These are phyloP conservation scores for Chlamydomonas reinhardtii DNA, from an alignment of 163 green algal species.

Conservation along the genomic window DNA sequence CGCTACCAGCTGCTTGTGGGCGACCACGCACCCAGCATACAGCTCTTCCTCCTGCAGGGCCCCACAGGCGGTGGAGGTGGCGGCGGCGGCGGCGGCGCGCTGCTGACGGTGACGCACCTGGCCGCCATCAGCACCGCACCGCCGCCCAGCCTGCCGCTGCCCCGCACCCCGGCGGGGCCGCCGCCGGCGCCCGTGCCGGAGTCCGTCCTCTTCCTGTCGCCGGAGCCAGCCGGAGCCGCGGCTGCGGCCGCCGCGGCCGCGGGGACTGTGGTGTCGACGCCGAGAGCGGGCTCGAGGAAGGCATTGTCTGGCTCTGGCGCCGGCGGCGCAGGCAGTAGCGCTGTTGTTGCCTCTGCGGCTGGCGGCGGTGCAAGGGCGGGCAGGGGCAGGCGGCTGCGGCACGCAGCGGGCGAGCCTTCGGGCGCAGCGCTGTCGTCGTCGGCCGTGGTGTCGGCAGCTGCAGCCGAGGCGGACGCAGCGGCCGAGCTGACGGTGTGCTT, in stretches of 20 bases:
- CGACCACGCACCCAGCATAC: slow-evolving; percentile 20
- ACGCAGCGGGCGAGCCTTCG: too few species aligned
- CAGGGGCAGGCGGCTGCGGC: too few species aligned
- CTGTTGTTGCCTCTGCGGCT: background rate
- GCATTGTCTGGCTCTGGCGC: too few species aligned
- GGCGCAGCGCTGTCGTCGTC: too few species aligned
- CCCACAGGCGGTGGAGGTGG: too few species aligned
- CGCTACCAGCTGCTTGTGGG: slow-evolving; percentile 30
- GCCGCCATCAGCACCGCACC: slow-evolving; percentile 1
- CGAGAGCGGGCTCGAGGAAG: too few species aligned
- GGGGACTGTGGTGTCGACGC: background rate
- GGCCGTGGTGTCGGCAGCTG: too few species aligned
- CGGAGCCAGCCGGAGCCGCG: background rate
- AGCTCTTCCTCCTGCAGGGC: slow-evolving; percentile 30
- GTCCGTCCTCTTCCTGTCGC: slow-evolving; percentile 2
- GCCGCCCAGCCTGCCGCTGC: background rate
- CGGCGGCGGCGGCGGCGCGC: too few species aligned
- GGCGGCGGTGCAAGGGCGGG: too few species aligned
- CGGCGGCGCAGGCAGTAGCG: background rate
- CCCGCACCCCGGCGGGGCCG: background rate
- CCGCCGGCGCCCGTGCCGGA: slow-evolving; percentile 12
- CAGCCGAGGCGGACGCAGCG: background rate
- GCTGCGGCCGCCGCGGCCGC: background rate
- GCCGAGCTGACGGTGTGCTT: background rate
- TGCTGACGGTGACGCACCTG: background rate